Evolutionary conservation across 345 rosid genomes (phyloP), one percentile per base, ranked within the genome.

Genomic region (Populus simonii): DNA sequence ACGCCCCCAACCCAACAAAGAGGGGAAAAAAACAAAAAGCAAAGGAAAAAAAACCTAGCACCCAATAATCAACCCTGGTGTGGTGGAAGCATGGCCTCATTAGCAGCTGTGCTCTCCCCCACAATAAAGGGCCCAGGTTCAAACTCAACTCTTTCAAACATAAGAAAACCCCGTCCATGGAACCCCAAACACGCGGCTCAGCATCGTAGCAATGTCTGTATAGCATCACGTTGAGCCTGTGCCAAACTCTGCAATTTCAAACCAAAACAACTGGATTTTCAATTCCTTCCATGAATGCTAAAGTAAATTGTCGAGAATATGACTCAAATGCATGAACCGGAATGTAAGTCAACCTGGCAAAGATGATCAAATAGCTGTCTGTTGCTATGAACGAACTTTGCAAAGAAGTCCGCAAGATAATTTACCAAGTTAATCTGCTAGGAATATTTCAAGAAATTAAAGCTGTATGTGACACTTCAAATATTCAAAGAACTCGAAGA

Each of bases 341-440:
- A 74, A 31, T 25, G 67, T 12, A 39, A 80, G 31, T 74, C 63
- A 17, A 91, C 98, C 97, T 87, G 98, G 87, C 84, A 90, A 83
- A 95, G 89, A 83, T 82, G 82, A 73, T 89, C 84, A 74, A 95
- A 87, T 80, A 87, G 82, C 74, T 79, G 86, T 68, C 82, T 76
- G 70, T 93, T 89, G 62, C 85, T 86, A 31, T 78, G 77, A 2
- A 79, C 86, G 79, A 94, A 92, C 73, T 90, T 89, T 18, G 17
- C 43, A 57, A 94, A 59, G 86, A 90, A 94, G 68, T 90, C 98
- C 22, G 73, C 84, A 25, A 94, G 85, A 81, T 85, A 93, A 74
- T 82, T 89, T 73, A 89, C 90, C 82, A 94, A 84, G 84, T 94
- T 90, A 72, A 94, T 88, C 98, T 93, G 90, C 73, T 74, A 74